Base-by-base conservation (phyloP, 768 basidiomycete genomes). In the Trametes cinnabarina region DNA sequence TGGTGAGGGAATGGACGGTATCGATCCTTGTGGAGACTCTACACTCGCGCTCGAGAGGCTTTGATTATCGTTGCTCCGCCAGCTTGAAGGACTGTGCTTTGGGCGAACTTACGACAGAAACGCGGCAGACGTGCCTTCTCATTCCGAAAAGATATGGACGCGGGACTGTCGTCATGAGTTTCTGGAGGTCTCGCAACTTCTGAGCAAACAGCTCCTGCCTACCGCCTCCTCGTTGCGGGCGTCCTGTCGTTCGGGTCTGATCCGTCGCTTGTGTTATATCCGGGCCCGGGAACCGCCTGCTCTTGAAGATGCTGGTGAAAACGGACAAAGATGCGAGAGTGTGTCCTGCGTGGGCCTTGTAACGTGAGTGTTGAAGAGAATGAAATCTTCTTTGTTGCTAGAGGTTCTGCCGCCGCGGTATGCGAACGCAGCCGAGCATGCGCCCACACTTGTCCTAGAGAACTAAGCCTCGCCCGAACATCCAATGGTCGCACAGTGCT, bases 1-100 rank as follows among this genome's bases (percentile, higher is more conserved):
- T 19, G 87, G 85, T 0, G 90, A 92, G 0, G 90, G 85, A 23
- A 93, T 91, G 15, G 89, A 88, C 1, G 88, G 89, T 34, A 91
- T 88, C 0, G 91, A 93, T 17, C 85, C 86, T 46, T 82, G 87
- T 1, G 86, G 86, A 19, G 91, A 92, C 59, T 83, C 82, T 17
- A 83, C 74, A 67, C 83, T 82, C 12, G 83, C 74, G 68, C 87
- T 88, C 4, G 90, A 90, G 9, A 89, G 76, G 65, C 89, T 91
- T 58, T 87, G 87, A 60, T 87, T 87, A 20, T 79, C 76, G 64
- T 82, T 82, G 60, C 49, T 60, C 34, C 58, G 8, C 74, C 75
- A 64, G 77, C 83, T 19, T 77, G 77, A 28, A 67, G 76, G 46
- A 76, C 75, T 55, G 64, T 78, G 55, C 68, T 71, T 43, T 65